A percentile compares a stretch with the other conserved stretches of the same genome.
Conservation (phyloP, 179 eudicot genomes). For the Silene noctiflora region DNA sequence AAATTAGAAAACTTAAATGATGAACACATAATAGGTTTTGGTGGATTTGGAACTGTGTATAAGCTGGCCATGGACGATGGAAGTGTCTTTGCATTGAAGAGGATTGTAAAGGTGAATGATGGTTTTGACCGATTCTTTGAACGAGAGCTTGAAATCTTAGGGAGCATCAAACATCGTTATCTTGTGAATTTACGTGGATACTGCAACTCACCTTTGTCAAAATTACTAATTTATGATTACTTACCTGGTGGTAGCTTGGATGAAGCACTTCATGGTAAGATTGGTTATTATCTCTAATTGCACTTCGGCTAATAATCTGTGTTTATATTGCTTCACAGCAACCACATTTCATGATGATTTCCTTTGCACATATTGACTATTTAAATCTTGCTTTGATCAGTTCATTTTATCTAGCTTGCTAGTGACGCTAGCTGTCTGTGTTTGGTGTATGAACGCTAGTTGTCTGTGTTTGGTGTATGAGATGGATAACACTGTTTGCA, state of each 20-base stretch:
- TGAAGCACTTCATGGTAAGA: constrained; percentile 93
- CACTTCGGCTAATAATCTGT: not conserved
- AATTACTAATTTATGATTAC: constrained; percentile 84
- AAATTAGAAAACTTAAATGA: constrained; percentile 78
- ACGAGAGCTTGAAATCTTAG: constrained; percentile 95
- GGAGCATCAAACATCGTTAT: constrained; percentile 89
- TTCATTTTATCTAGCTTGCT: not conserved
- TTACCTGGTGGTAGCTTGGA: constrained; percentile 93
- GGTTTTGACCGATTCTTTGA: constrained; percentile 94
- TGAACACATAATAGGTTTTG: constrained; percentile 86
- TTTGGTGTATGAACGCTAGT: constrained; percentile 10
- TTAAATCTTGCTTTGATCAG: not conserved
- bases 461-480: constrained; percentile 2
- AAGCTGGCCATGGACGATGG: constrained; percentile 96
- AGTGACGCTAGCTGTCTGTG: constrained; percentile 8
- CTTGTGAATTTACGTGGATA: constrained; percentile 96
- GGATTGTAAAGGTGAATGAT: constrained; percentile 74
- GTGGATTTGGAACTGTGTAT: constrained; percentile 97
- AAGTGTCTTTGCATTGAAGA: constrained; percentile 81
- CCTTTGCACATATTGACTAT: not conserved
- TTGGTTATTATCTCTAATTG: constrained; percentile 15
- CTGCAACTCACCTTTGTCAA: constrained; percentile 88
- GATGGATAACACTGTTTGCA: not conserved
- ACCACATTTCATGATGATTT: not conserved
- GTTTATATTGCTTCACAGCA: not conserved